Evolutionary conservation across 208 protist species (phyloP), one percentile per base, ranked within the genome.

Genomic region (Leptomonas seymouri): DNA sequence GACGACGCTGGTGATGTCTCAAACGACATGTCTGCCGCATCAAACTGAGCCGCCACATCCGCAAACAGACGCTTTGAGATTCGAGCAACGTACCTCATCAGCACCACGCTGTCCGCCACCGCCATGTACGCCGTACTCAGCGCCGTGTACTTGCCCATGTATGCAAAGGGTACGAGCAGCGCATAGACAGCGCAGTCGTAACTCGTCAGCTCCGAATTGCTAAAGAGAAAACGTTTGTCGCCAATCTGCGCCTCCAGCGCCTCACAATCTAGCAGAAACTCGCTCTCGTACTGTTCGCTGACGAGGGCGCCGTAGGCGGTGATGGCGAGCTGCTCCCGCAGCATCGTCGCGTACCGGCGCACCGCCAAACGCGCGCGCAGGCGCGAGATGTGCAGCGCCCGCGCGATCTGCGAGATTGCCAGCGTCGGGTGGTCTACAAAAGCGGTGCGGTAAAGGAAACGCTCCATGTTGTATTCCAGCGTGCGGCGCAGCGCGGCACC

Each of bases 111-210:
- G 15, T 78, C 71, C 54, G 74, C 65, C 27, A 88, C 75, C 41
- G 78, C 79, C 39, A 70, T 72, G 63, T 89, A 84, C 21, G 83
- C 76, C 8, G 57, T 57, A 65, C 80, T 92, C 46, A 86, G 74
- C 18, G 67, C 42, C 14, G 61, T 71, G 31, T 71, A 71, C 21
- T 80, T 58, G 49, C 80, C 74, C 78, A 89, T 74, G 50, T 73
- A 77, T 27, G 87, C 63, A 46, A 93, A 78, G 20, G 80, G 80
- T 21, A 88, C 75, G 45, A 93, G 71, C 58, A 78, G 69, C 11
- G 85, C 77, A 68, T 90, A 93, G 34, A 93, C 61, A 34, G 81
- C 82, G 70, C 85, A 91, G 74, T 93, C 88, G 71, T 81, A 84
- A 30, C 79, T 81, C n/a, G 81, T 81, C 18, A 87, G 75, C 1